These are phyloP conservation scores for Myxozyma vanderwaltii DNA, from an alignment of 805 yeast genomes.

Conservation along the genomic window DNA sequence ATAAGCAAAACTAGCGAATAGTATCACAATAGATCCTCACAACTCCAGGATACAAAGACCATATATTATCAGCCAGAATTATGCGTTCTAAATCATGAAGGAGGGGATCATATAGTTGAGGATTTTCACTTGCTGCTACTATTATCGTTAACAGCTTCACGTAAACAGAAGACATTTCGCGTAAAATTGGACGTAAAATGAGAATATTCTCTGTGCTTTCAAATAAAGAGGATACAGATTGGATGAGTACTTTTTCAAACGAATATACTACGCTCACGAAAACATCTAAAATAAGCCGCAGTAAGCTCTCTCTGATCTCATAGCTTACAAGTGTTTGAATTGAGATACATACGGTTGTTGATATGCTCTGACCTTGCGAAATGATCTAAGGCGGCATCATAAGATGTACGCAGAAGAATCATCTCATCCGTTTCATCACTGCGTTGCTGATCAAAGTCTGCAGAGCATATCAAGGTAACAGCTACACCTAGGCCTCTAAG, in stretches of 20 bases:
- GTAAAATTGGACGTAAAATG: background rate
- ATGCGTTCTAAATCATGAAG: conserved; percentile 1
- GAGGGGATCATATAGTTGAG: background rate
- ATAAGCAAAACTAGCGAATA: background rate
- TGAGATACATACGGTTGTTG: background rate
- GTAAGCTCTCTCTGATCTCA: background rate
- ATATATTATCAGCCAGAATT: background rate
- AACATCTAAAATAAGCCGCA: background rate
- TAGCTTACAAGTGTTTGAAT: background rate
- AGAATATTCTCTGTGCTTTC: background rate
- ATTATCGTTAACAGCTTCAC: background rate
- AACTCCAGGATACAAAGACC: background rate
- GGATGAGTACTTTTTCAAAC: background rate
- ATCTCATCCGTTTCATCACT: background rate
- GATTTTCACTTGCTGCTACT: background rate
- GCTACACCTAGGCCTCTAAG: background rate
- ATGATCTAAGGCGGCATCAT: background rate
- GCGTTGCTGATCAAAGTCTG: background rate
- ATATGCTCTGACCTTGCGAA: background rate
- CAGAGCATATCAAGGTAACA: background rate
- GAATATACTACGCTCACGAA: background rate
- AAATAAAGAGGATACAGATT: background rate
- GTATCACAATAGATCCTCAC: conserved; percentile 7
- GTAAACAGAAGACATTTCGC: background rate
- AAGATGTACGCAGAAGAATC: background rate